Base-by-base conservation (phyloP, 1,284 basidiomycete species). In the Sporisorium sorghi region DNA sequence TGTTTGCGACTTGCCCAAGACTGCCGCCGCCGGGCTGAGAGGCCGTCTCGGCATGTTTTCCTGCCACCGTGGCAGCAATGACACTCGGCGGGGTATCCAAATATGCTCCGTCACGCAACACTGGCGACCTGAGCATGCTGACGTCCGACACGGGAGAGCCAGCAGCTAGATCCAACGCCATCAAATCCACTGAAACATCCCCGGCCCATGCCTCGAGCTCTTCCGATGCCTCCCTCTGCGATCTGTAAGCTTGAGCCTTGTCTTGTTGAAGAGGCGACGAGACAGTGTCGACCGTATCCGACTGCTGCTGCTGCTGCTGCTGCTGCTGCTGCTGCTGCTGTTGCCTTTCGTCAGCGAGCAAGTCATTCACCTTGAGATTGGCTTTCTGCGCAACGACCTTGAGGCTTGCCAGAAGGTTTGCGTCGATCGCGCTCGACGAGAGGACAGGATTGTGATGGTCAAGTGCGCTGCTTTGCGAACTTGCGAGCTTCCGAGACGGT, bases 371-470 rank as follows among this genome's bases (percentile, higher is more conserved):
- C 19, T 62, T 46, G 52, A 74, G 54, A n/a, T 74, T 74, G 15
- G 72, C 72, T 23, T 74, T 74, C 23, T 57, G 56, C n/a, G 72
- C 72, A 28, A 74, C 72, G 15, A 64, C 63, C 14, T 47, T 40
- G 26, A 75, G 60, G 19, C 61, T 67, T 0, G 73, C 68, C 0
- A 73, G 40, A 0, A 73, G 68, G 14, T 62, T 58, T 0, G 68
- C 73, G 39, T 73, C 73, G 42, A 75, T 73, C 8, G 67, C 67
- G 51, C 33, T 60, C 12, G 59, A 44, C 15, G 73, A 67, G 4
- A 58, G 15, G 3, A 40, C 50, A 15, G 39, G 23, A n/a, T 49
- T 30, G 33, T 33, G 48, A n/a, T 28, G 42, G n/a, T 3, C 50
- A 17, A 28, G 14, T 6, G 32, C 17, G 21, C 26, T 50, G 21